Evolutionary conservation across 768 basidiomycete species (phyloP).

Genomic region (Sarcodon sp.): DNA sequence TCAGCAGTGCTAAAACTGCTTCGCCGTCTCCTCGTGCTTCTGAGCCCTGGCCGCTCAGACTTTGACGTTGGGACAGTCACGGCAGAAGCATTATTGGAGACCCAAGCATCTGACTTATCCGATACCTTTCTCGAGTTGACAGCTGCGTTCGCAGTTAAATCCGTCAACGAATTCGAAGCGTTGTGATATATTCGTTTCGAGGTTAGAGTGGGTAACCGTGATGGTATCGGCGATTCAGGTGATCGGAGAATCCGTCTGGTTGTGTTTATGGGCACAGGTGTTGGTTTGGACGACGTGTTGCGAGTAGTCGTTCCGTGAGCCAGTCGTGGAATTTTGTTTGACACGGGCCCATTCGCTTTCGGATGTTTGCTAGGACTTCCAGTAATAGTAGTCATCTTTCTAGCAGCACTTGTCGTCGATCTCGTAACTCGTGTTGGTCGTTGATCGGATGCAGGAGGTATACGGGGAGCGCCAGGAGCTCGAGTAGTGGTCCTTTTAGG

Average conservation of each 20-base stretch:
- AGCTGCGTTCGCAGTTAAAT: slow-evolving; percentile 24
- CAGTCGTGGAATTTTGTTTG: slow-evolving; percentile 27
- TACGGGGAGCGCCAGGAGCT: slow-evolving; percentile 22
- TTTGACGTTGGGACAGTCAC: slow-evolving; percentile 66
- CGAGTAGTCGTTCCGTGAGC: slow-evolving; percentile 33
- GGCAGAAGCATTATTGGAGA: slow-evolving; percentile 54
- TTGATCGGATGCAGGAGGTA: slow-evolving; percentile 57
- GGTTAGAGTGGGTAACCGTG: slow-evolving; percentile 63
- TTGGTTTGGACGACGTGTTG: slow-evolving; percentile 27
- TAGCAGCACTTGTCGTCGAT: slow-evolving; percentile 41
- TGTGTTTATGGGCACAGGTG: slow-evolving; percentile 13
- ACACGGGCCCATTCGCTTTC: slow-evolving; percentile 15
- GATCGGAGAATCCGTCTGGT: background rate
- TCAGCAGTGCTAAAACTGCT: slow-evolving; percentile 86
- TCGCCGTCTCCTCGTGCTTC: slow-evolving; percentile 61
- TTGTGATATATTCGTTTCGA: slow-evolving; percentile 36
- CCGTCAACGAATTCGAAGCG: slow-evolving; percentile 21
- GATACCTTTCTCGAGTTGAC: slow-evolving; percentile 24
- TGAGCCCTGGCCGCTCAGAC: slow-evolving; percentile 59
- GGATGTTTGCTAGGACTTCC: slow-evolving; percentile 11
- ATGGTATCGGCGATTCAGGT: slow-evolving; percentile 45
- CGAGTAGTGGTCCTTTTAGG: slow-evolving; percentile 14
- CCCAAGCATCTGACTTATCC: slow-evolving; percentile 49
- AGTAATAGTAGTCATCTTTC: slow-evolving; percentile 7
- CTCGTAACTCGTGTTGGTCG: slow-evolving; percentile 65